These are phyloP conservation scores for Bolboschoenoplectus hybrid DNA, from an alignment of 202 grass and related monocot genomes.

Conservation along the genomic window DNA sequence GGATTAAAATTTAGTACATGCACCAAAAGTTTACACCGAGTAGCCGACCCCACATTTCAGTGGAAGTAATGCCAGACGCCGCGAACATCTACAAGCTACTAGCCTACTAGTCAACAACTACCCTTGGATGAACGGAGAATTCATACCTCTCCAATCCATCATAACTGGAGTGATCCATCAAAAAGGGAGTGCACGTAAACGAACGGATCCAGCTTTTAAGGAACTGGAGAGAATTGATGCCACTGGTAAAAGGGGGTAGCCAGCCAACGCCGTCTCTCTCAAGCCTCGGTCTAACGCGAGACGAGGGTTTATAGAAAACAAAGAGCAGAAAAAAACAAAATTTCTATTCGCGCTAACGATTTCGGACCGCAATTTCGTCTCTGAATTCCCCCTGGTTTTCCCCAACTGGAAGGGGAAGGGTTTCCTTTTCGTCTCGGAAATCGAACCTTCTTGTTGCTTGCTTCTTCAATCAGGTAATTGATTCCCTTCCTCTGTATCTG, in stretches of 20 bases:
- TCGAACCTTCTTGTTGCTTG: neutral
- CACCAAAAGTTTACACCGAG: no score
- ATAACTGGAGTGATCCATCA: no score
- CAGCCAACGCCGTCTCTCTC: slow-evolving; percentile 33
- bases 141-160: no score
- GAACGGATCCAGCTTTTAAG: no score
- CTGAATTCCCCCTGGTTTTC: neutral
- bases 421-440: slow-evolving; percentile 1
- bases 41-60: no score
- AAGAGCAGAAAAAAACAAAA: slow-evolving; percentile 17
- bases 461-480: slow-evolving; percentile 18
- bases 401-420: neutral
- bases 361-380: slow-evolving; percentile 27
- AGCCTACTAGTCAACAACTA: no score
- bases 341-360: slow-evolving; percentile 33
- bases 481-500: neutral
- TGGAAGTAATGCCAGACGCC: no score
- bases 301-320: slow-evolving; percentile 12
- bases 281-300: neutral
- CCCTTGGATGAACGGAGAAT: no score
- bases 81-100: no score
- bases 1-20: no score
- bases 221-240: no score
- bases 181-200: no score
- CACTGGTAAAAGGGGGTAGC: neutral